A percentile compares a stretch with the other conserved stretches of the same genome.
These are phyloP conservation scores for Annulohypoxylon moriforme DNA, from an alignment of 495 filamentous ascomycete genomes.

Conservation along the genomic window DNA sequence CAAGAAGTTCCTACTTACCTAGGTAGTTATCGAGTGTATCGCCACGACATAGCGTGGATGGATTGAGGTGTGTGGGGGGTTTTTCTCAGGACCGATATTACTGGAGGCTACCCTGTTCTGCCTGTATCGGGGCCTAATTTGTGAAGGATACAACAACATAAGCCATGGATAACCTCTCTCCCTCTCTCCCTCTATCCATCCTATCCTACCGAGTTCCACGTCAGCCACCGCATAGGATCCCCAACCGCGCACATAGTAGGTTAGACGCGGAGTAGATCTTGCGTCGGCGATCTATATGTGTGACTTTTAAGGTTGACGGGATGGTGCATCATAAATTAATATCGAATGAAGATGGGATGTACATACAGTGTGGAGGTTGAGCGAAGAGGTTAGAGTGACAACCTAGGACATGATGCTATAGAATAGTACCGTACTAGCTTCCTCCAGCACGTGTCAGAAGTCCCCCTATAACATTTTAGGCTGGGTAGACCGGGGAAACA, in stretches of 20 bases:
- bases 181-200: not conserved
- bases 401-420: not conserved
- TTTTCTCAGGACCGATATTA: not conserved
- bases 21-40: not conserved
- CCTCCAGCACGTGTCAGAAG: not conserved
- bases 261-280: conserved; percentile 40
- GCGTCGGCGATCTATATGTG: conserved; percentile 37
- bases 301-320: conserved; percentile 20
- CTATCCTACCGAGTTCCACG: conserved; percentile 34
- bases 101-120: conserved; percentile 15
- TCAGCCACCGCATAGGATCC: conserved; percentile 32
- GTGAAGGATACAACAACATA: conserved; percentile 1
- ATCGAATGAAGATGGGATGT: not conserved
- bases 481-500: not conserved
- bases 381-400: not conserved
- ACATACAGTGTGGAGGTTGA: not conserved
- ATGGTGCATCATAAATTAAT: conserved; percentile 10
- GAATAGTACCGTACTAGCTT: not conserved
- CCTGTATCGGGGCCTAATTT: conserved; percentile 18
- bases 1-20: not conserved
- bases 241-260: conserved; percentile 17
- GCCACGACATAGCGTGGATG: conserved; percentile 8
- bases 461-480: conserved; percentile 9
- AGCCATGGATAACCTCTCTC: not conserved
- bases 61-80: conserved; percentile 9